Evolutionary conservation across 495 filamentous ascomycete species (phyloP), one percentile per base, ranked within the genome.

Genomic region (Hyaloscypha variabilis): DNA sequence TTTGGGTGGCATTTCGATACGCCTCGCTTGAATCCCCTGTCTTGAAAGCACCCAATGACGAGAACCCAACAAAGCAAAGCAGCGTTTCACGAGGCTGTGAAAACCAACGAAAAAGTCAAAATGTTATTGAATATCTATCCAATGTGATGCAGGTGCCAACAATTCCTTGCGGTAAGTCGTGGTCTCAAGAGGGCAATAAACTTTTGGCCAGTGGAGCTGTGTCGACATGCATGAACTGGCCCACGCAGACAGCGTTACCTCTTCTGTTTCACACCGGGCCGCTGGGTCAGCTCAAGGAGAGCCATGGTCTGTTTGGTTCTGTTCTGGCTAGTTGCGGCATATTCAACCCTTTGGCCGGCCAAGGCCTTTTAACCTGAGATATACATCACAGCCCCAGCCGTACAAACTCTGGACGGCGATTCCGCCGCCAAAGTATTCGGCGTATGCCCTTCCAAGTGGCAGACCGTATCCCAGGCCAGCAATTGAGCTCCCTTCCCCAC

Each of bases 401-500:
- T 90, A 97, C 36, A 97, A 73, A 72, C 92, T 97, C 82, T 98
- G 95, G 63, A 99, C 88, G 8, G 86, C 87, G 67, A 99, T 93
- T n/a, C 94, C 92, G 1, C 95, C 95, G 2, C 95, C 95, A 81
- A 99, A 99, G 72, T 98, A 97, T 78, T 99, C 94, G 0, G 95
- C 95, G 77, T 99, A 99, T 0, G 95, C 94, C 68, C 95, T 84
- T 58, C 93, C 92, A 42, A 99, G 77, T 46, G 95, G 95, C 64
- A 99, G 71, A 14, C 95, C 95, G 77, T 99, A 99, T 2, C 95
- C 95, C 28, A 99, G 78, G 1, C 95, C 93, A 0, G 95, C 95
- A 65, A 99, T 93, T 59, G 88, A 92, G 70, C 87, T 91, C 3
- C 84, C 78, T 39, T 88, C 87, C 3, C 84, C 86, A 52, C 89